These are phyloP conservation scores for Diaporthe citri DNA, from an alignment of 2,329 filamentous ascomycete species.

Conservation along the genomic window DNA sequence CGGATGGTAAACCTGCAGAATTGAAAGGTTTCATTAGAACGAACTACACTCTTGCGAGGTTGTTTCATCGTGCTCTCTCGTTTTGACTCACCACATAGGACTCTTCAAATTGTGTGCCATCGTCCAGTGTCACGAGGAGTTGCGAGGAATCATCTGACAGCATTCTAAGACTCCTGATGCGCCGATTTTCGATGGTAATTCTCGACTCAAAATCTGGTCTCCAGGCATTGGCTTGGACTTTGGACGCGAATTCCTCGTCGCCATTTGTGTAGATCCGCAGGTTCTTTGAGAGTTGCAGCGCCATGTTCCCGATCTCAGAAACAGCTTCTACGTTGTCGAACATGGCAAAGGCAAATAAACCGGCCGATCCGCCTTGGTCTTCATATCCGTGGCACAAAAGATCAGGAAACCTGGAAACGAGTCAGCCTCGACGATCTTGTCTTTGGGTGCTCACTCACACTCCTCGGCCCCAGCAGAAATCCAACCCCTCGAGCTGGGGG, in stretches of 20 bases:
- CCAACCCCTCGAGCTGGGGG: slow-evolving; percentile 65
- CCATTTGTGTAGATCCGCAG: slow-evolving; percentile 38
- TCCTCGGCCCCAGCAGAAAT: slow-evolving; percentile 64
- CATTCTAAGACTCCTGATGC: slow-evolving; percentile 35
- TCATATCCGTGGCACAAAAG: slow-evolving; percentile 73
- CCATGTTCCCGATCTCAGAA: slow-evolving; percentile 29
- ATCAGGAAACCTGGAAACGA: slow-evolving; percentile 49
- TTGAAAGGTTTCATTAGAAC: neutral
- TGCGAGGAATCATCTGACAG: slow-evolving; percentile 28
- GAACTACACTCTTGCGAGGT: neutral
- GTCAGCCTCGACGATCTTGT: neutral
- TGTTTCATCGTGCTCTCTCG: no score
- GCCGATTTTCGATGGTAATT: slow-evolving; percentile 31
- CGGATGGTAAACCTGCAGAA: slow-evolving; percentile 11
- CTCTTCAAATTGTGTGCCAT: slow-evolving; percentile 35
- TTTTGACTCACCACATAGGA: slow-evolving; percentile 23
- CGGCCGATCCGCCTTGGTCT: slow-evolving; percentile 61
- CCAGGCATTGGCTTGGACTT: neutral
- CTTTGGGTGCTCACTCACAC: slow-evolving; percentile 54
- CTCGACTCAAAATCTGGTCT: slow-evolving; percentile 33
- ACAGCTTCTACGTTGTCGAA: neutral
- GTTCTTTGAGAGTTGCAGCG: slow-evolving; percentile 32
- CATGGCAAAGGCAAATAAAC: slow-evolving; percentile 48
- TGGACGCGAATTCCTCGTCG: slow-evolving; percentile 7
- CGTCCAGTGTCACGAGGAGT: slow-evolving; percentile 36